Conservation (phyloP, 1,139 yeast species). For the Diutina neorugosa region DNA sequence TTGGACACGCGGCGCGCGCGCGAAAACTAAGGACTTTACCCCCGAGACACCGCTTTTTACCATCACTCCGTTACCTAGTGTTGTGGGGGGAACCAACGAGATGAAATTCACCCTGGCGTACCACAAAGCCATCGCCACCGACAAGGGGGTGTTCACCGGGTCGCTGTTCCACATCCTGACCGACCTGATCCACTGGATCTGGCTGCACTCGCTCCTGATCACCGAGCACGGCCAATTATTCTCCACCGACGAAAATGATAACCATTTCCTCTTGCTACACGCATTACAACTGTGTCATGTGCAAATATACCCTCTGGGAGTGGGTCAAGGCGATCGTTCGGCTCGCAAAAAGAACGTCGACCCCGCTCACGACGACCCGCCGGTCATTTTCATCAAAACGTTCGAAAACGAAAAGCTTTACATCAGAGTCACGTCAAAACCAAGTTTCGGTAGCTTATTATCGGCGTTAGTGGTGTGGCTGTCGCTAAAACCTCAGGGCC, state of each 20-base stretch:
- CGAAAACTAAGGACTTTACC: neutral
- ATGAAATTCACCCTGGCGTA: slow-evolving; percentile 1
- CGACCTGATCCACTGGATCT: slow-evolving; percentile 3
- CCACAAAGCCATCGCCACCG: slow-evolving; percentile 3
- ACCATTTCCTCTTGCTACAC: neutral
- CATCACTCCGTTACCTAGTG: too few species aligned
- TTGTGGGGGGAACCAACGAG: neutral
- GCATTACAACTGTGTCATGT: slow-evolving; percentile 28
- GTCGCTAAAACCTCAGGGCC: slow-evolving; percentile 42
- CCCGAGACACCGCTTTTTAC: neutral
- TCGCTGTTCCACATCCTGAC: slow-evolving; percentile 3
- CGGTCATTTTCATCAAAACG: slow-evolving; percentile 35
- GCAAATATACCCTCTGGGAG: slow-evolving; percentile 22
- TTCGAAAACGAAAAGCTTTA: slow-evolving; percentile 35
- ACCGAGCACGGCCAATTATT: slow-evolving; percentile 4
- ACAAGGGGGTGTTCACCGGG: neutral
- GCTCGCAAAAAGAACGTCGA: neutral
- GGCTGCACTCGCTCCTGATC: slow-evolving; percentile 2
- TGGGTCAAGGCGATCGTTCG: neutral
- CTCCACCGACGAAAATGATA: slow-evolving; percentile 1
- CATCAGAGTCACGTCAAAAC: slow-evolving; percentile 30
- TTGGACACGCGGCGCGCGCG: neutral
- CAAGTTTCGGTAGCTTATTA: slow-evolving; percentile 37
- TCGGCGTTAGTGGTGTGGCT: slow-evolving; percentile 54
- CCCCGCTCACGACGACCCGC: slow-evolving; percentile 16